These are phyloP conservation scores for Mycena venus DNA, from an alignment of 768 basidiomycete species.

Conservation along the genomic window DNA sequence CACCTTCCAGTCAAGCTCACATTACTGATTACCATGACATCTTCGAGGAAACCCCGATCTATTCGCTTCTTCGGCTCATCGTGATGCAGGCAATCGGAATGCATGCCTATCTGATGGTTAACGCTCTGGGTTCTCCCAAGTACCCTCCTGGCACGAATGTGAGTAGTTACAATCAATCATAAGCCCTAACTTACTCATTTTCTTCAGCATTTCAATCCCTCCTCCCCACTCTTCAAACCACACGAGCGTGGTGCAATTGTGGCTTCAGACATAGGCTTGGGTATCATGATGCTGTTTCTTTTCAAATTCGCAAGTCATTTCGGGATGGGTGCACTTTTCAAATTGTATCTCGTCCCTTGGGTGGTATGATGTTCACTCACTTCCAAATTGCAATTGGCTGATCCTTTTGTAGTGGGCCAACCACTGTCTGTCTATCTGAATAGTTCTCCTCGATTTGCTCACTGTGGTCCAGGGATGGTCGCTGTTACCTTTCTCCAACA, in stretches of 20 bases:
- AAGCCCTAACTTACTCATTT: too few relatives aligned
- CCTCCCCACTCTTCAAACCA: neutral
- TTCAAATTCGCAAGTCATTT: neutral
- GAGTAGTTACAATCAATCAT: neutral
- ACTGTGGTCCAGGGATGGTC: constrained; percentile 38
- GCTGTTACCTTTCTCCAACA: constrained; percentile 74
- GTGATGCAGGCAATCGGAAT: constrained; percentile 54
- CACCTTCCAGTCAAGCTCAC: constrained; percentile 40
- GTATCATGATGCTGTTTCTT: neutral
- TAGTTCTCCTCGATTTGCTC: neutral
- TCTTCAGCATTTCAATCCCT: neutral
- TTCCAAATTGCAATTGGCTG: neutral
- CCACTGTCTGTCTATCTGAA: constrained; percentile 49
- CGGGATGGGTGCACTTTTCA: neutral
- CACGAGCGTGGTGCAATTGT: neutral
- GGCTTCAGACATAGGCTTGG: neutral
- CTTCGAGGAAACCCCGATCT: constrained; percentile 64
- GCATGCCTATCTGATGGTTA: neutral
- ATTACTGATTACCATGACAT: constrained; percentile 58
- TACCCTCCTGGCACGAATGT: constrained; percentile 10
- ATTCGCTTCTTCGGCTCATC: constrained; percentile 57
- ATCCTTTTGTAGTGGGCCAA: neutral
- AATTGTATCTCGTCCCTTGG: constrained; percentile 2
- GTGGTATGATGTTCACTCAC: constrained; percentile 42
- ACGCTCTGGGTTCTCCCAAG: constrained; percentile 37